Evolutionary conservation across 2,329 filamentous ascomycete genomes (phyloP).

Genomic region (Hypoxylon sp.): DNA sequence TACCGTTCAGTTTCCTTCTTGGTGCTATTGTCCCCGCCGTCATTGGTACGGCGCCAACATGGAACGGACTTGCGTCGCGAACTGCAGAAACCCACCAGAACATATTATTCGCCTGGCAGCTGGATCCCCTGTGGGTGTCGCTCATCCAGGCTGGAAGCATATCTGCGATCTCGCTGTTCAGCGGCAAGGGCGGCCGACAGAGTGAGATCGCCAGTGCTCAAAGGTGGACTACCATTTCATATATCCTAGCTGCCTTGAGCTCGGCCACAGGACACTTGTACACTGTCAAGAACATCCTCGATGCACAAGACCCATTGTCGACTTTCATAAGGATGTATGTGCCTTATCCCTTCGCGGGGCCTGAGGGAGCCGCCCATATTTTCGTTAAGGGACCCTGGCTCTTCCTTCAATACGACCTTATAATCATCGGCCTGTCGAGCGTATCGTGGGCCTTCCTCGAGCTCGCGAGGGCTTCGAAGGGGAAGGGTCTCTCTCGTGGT

Average conservation of each 20-base stretch:
- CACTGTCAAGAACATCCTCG: slow-evolving; percentile 24
- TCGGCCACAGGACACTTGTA: slow-evolving; percentile 37
- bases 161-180: background rate
- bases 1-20: slow-evolving; percentile 39
- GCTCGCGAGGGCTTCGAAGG: background rate
- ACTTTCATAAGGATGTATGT: slow-evolving; percentile 37
- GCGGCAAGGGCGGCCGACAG: background rate
- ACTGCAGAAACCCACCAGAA: slow-evolving; percentile 36
- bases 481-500: background rate
- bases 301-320: slow-evolving; percentile 19
- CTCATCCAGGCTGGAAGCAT: background rate
- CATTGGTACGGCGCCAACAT: slow-evolving; percentile 38
- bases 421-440: slow-evolving; percentile 40
- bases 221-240: slow-evolving; percentile 34
- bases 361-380: slow-evolving; percentile 27
- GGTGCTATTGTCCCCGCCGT: slow-evolving; percentile 39
- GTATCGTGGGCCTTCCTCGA: slow-evolving; percentile 36
- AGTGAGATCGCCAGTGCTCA: slow-evolving; percentile 6
- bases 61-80: slow-evolving; percentile 35
- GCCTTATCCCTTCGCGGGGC: slow-evolving; percentile 30
- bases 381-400: slow-evolving; percentile 39
- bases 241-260: slow-evolving; percentile 34
- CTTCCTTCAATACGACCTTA: slow-evolving; percentile 43
- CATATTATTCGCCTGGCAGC: slow-evolving; percentile 40
- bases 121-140: slow-evolving; percentile 39